Evolutionary conservation across 495 filamentous ascomycete species (phyloP), one percentile per base, ranked within the genome.

Genomic region (Elasticomyces elasticus): DNA sequence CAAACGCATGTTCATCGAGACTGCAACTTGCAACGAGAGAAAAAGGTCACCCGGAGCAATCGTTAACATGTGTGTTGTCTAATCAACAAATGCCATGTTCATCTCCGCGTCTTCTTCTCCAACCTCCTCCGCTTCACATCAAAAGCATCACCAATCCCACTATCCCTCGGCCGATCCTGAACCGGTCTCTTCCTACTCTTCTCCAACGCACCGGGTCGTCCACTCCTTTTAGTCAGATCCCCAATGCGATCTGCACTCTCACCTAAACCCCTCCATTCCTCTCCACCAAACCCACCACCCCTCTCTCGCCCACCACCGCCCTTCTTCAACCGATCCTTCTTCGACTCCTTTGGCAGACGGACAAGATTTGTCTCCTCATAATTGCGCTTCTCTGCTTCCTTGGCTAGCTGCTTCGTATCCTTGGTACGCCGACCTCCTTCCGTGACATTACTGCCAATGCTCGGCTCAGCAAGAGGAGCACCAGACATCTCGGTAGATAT

Each of bases 321-420:
- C 80, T 65, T 87, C 85, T 62, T 77, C 70, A 42, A 85, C 78
- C 78, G 80, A 17, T 83, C 87, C 82, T 89, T 88, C 23, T 81
- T 89, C 49, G 83, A 83, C 15, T 84, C 85, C 84, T 88, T 88
- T 30, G 89, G 80, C 40, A 92, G 68, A 23, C 89, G 73, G 2
- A 85, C 83, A 67, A 90, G 86, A 13, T 85, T 87, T n/a, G 85
- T 48, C 66, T 69, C 44, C 87, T 76, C 9, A 85, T 86, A 49
- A 84, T 85, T 71, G 86, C 83, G 83, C 84, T 49, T 50, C 55
- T 62, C 59, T 17, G 31, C 23, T 24, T 62, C 59, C 30, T 50
- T 42, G 9, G 54, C 54, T 26, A 54, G 22, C 25, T 58, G 54
- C 15, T 33, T 4, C 7, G 54, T 49, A 40, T 55, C 42, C 33